A percentile compares a stretch with the other conserved stretches of the same genome.
phyloP scores from a whole-genome alignment of 352 stramenopile genomes.

The Globisporangium perplexum region DNA sequence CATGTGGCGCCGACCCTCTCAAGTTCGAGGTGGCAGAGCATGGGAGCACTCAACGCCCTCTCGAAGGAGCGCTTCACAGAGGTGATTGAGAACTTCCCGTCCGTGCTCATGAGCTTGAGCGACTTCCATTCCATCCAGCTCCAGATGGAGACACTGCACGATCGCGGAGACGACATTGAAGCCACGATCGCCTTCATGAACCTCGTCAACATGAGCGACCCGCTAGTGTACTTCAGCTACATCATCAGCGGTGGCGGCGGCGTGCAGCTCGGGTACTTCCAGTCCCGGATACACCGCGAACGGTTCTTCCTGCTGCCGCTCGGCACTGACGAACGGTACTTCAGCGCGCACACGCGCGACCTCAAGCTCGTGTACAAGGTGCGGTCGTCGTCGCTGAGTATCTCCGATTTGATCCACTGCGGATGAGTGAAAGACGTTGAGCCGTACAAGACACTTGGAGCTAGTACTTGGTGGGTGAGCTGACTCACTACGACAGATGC shows the following conservation, averaged over 20 bases:
- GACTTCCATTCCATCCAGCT: conserved; percentile 1
- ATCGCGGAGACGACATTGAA: conserved; percentile 8
- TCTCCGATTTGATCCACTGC: conserved; percentile 8
- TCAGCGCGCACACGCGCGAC: background rate
- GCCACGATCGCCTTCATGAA: conserved; percentile 12
- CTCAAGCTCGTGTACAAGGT: conserved; percentile 1
- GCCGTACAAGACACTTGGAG: background rate
- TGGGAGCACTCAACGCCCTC: background rate
- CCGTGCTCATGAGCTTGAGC: conserved; percentile 4
- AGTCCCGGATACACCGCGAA: background rate
- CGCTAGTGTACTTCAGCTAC: conserved; percentile 11
- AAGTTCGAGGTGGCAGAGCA: background rate
- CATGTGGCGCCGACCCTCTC: background rate
- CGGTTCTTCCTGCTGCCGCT: conserved; percentile 6
- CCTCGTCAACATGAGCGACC: conserved; percentile 14
- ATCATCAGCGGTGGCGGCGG: background rate
- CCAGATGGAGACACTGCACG: conserved; percentile 3
- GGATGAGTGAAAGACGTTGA: background rate
- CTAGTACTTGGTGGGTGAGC: too few species aligned
- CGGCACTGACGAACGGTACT: background rate
- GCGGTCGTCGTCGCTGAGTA: background rate
- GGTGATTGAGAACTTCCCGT: conserved; percentile 1
- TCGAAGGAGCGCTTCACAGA: background rate
- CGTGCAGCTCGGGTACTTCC: conserved; percentile 1
- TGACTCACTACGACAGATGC: background rate